Evolutionary conservation across 108 stramenopile genomes (phyloP), one percentile per base, ranked within the genome.

Genomic region (Epithemia pelagica): DNA sequence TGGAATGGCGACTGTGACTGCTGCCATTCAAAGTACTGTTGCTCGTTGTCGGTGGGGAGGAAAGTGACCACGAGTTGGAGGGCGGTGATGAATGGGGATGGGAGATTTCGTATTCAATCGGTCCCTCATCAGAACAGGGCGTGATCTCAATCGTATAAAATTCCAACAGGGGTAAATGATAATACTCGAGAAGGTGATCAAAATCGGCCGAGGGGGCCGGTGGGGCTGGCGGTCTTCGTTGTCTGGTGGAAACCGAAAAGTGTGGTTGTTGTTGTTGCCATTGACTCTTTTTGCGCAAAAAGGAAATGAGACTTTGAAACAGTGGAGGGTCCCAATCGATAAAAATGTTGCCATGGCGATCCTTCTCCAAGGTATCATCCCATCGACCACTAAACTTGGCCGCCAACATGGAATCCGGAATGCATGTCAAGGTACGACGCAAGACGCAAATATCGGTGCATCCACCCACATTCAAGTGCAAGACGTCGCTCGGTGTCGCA

Each of bases 321-420:
- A 82, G 66, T 20, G 75, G 69, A 28, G 71, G 70, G 2, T 73
- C 65, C 59, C 81, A 70, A 59, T 88, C 83, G 20, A 88, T 78
- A 61, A 88, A 88, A 64, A 83, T 84, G 46, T 81, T 82, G 19
- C 78, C 86, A 56, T 66, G 28, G 18, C 21, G 23, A 55, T 66
- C 65, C n/a, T 55, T 66, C 19, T 80, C 83, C 26, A 88, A 31
- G 19, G 55, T 67, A 5, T 80, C 78, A 54, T 85, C 84, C 78
- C 80, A 85, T 71, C 84, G 55, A 27, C 87, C 87, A 10, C 73
- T 74, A 63, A 88, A 88, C 52, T 70, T 69, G 52, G 74, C 72
- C 15, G 84, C 87, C 23, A 88, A 64, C 84, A 85, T 81, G 29
- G 80, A 81, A 5, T 73, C 77, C 27, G 73, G 74, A 26, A 82